Conservation (phyloP, 2,329 filamentous ascomycete genomes). For the Colletotrichum melonis region DNA sequence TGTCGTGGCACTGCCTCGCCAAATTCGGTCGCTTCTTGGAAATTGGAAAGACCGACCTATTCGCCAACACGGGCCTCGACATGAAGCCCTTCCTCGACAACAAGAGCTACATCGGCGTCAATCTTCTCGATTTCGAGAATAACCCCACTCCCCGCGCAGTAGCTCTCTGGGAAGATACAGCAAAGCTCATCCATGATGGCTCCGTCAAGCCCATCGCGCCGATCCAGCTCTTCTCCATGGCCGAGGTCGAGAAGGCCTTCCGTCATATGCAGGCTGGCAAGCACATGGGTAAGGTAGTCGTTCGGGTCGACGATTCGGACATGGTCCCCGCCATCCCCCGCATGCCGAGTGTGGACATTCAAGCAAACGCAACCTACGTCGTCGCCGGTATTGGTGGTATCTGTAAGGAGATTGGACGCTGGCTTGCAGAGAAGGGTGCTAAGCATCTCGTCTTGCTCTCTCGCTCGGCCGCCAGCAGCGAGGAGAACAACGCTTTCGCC, state of each 20-base stretch:
- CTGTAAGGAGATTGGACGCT: conserved; percentile 36
- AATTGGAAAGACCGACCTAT: conserved; percentile 53
- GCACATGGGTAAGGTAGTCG: conserved; percentile 52
- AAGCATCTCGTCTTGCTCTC: conserved; percentile 43
- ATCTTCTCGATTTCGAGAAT: conserved; percentile 45
- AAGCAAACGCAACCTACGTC: conserved; percentile 21
- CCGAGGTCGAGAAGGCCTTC: conserved; percentile 47
- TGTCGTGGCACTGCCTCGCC: conserved; percentile 57
- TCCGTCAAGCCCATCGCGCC: conserved; percentile 42
- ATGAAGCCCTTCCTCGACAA: conserved; percentile 59
- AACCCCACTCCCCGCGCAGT: conserved; percentile 42
- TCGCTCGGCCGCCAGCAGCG: conserved; percentile 37
- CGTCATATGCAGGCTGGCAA: conserved; percentile 48
- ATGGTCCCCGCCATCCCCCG: conserved; percentile 8
- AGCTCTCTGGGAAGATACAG: conserved; percentile 38
- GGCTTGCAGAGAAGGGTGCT: conserved; percentile 45
- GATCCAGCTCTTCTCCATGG: conserved; percentile 41
- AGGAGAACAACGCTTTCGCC: conserved; percentile 29
- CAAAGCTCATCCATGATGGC: conserved; percentile 36
- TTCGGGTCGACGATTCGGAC: conserved; percentile 31
- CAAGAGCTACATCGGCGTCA: conserved; percentile 57
- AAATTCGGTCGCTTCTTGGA: conserved; percentile 59
- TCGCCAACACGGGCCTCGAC: conserved; percentile 55
- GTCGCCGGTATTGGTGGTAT: conserved; percentile 29
- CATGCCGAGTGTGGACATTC: conserved; percentile 14